Evolutionary conservation across 768 basidiomycete species (phyloP).

Genomic region (Candolleomyces eurysporus): DNA sequence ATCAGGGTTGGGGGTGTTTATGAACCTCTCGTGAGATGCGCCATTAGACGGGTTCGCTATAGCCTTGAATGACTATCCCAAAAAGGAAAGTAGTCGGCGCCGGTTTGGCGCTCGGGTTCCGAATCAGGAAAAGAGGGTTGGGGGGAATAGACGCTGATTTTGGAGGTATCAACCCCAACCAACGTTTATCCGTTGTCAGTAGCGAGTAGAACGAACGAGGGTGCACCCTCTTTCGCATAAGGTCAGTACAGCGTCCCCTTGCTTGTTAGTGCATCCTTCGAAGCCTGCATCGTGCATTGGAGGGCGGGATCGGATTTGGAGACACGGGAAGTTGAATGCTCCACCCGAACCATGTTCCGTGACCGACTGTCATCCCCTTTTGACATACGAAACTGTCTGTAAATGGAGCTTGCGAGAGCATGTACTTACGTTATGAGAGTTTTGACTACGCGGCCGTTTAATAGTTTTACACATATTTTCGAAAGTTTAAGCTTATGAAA

Average conservation of each 20-base stretch:
- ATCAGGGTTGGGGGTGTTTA: constrained; percentile 8
- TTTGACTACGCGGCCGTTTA: no score
- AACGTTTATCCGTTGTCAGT: background rate
- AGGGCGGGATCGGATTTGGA: background rate
- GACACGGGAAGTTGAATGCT: background rate
- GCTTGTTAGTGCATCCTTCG: no score
- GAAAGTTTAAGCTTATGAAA: no score
- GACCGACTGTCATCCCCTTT: background rate
- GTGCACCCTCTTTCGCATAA: no score
- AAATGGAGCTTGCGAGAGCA: background rate
- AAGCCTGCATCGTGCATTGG: no score
- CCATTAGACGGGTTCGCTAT: constrained; percentile 1
- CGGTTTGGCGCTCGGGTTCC: constrained; percentile 3
- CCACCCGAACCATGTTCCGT: no score
- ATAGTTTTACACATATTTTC: no score
- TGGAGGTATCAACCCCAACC: background rate
- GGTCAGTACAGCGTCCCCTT: no score
- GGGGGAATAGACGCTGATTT: constrained; percentile 2
- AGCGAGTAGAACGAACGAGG: background rate
- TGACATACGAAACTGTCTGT: background rate
- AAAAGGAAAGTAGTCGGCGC: constrained; percentile 5
- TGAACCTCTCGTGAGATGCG: constrained; percentile 6
- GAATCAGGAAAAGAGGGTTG: background rate
- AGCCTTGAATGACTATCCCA: background rate
- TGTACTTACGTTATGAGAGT: no score